Conservation (phyloP, 164 flowering plant species). For the Stephania cephalantha region DNA sequence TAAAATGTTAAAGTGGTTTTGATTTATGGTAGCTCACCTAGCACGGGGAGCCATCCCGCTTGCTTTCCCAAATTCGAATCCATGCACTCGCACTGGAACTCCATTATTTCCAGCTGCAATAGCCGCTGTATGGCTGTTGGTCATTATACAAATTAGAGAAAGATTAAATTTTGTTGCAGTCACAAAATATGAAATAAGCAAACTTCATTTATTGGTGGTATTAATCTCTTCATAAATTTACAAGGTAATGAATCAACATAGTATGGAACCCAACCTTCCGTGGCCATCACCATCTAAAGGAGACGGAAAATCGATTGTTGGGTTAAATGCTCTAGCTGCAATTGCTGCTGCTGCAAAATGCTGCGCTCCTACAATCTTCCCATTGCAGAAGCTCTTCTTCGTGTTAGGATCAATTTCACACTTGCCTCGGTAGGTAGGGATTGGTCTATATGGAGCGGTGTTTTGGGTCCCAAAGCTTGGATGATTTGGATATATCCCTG, state of each 20-base stretch:
- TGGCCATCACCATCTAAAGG: constrained; percentile 99
- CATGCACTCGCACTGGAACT: constrained; percentile 81
- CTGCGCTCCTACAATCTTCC: constrained; percentile 95
- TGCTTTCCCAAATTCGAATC: constrained; percentile 91
- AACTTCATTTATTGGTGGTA: neutral
- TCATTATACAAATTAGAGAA: neutral
- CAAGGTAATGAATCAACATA: too few relatives aligned
- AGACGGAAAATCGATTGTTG: constrained; percentile 75
- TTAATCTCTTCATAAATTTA: too few relatives aligned
- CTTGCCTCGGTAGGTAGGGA: constrained; percentile 77
- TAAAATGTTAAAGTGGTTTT: neutral
- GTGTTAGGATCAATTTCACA: constrained; percentile 85
- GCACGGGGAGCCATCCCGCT: constrained; percentile 99
- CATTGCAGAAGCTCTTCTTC: constrained; percentile 71
- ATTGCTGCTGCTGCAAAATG: constrained; percentile 96
- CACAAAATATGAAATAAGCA: neutral
- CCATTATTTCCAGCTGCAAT: constrained; percentile 99
- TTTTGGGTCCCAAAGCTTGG: constrained; percentile 72
- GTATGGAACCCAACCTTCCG: constrained; percentile 64
- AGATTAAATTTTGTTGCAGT: neutral
- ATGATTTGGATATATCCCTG: constrained; percentile 87
- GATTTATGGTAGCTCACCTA: constrained; percentile 36
- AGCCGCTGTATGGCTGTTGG: constrained; percentile 87
- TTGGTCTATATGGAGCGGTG: constrained; percentile 74
- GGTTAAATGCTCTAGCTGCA: constrained; percentile 86